A percentile compares a stretch with the other conserved stretches of the same genome.
phyloP scores from a whole-genome alignment of 768 basidiomycete species.

The Mycena olivaceomarginata region DNA sequence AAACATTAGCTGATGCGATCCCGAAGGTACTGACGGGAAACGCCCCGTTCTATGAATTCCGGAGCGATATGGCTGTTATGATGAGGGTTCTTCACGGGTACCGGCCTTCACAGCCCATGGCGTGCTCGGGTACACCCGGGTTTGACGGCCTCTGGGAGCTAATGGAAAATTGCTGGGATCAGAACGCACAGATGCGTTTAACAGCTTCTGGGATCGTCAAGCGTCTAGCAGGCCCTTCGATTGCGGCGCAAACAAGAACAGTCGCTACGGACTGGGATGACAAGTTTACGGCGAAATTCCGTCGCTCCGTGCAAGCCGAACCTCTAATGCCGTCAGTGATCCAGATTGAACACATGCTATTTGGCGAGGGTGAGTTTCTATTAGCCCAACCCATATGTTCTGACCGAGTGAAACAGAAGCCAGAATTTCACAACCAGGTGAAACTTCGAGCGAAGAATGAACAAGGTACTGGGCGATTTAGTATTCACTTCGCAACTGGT shows the following conservation, averaged over 20 bases:
- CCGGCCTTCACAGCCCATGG: slow-evolving; percentile 47
- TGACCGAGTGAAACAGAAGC: no score
- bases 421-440: no score
- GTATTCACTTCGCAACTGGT: no score
- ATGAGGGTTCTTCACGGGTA: not conserved
- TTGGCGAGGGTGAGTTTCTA: slow-evolving; percentile 26
- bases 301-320: slow-evolving; percentile 11
- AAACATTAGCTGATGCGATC: not conserved
- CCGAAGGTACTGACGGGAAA: not conserved
- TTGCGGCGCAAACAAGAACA: slow-evolving; percentile 25
- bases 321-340: slow-evolving; percentile 22
- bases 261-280: slow-evolving; percentile 29
- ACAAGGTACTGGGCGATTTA: no score
- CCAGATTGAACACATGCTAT: slow-evolving; percentile 22
- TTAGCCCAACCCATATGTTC: not conserved
- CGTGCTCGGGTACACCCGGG: not conserved
- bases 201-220: slow-evolving; percentile 8
- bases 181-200: not conserved
- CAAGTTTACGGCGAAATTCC: slow-evolving; percentile 32
- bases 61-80: not conserved
- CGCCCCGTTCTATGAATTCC: not conserved
- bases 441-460: no score
- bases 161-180: slow-evolving; percentile 17
- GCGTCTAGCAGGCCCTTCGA: not conserved
- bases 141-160: slow-evolving; percentile 19